Evolutionary conservation across 257 asterid species (phyloP), one percentile per base, ranked within the genome.

Genomic region (Solanum pennellii): DNA sequence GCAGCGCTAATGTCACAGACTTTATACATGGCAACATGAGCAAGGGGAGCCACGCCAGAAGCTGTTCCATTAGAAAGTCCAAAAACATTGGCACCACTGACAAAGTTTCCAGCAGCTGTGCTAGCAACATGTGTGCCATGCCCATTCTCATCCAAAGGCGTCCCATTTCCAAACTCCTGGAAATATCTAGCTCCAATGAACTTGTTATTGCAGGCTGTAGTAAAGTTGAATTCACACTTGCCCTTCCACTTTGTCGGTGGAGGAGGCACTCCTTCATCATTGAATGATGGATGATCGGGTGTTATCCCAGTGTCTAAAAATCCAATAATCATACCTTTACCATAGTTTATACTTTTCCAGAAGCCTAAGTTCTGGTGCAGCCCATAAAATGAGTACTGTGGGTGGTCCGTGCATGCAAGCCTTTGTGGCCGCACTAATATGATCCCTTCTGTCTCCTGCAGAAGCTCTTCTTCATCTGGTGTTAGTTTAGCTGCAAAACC

Each of bases 111-210:
- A 35, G 88, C 92, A 20, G 89, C 91, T 1, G 84, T 89, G 90
- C 90, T 75, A 13, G 91, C 69, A 5, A 89, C 85, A 88, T 88
- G 91, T 3, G 93, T 89, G 4, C 91, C 93, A 39, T 91, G 91
- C 3, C 90, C 93, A 1, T 77, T 41, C 37, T 37, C 25, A 69
- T 89, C 91, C 42, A 80, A 11, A 3, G 92, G 76, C 13, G 62
- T 77, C 15, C 84, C 25, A 69, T 82, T 20, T 20, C 13, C 31
- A 9, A 77, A 44, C 7, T 41, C 33, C 21, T 72, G n/a, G 45
- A 87, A 83, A 42, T 82, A 86, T 15, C 89, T 59, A 1, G 90
- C 93, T 8, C 93, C 90, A 45, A 89, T 89, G 37, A 91, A 84
- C 82, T 89, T 89, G n/a, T 91, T 91, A 86, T 91, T 91, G 37